These are phyloP conservation scores for Neurospora sp. DNA, from an alignment of 495 filamentous ascomycete species.

Conservation along the genomic window DNA sequence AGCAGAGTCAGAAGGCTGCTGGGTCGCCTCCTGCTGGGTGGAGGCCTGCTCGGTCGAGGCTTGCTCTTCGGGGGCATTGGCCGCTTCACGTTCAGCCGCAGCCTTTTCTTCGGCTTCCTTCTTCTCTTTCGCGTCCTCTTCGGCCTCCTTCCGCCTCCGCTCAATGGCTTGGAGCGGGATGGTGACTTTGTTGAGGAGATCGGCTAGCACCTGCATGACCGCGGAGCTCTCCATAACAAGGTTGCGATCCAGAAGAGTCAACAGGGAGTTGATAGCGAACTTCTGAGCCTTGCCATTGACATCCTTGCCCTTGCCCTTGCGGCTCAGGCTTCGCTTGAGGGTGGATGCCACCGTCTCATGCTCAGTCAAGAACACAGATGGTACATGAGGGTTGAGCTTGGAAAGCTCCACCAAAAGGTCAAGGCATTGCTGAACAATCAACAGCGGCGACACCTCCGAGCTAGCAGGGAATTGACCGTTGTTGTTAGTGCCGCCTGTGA, in stretches of 20 bases:
- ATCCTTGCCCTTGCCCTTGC: constrained; percentile 71
- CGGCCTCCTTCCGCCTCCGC: constrained; percentile 65
- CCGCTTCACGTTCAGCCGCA: constrained; percentile 11
- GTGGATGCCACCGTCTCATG: constrained; percentile 66
- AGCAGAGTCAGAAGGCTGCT: background rate
- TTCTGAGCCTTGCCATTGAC: constrained; percentile 72
- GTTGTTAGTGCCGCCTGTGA: constrained; percentile 28
- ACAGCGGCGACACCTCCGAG: constrained; percentile 78
- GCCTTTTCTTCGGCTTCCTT: constrained; percentile 16
- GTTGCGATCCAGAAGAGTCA: constrained; percentile 78
- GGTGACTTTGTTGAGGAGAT: constrained; percentile 77
- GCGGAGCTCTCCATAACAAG: constrained; percentile 89
- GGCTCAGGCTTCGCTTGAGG: constrained; percentile 64
- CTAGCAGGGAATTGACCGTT: constrained; percentile 40
- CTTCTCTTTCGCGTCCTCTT: constrained; percentile 49
- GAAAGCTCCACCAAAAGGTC: constrained; percentile 69
- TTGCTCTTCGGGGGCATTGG: constrained; percentile 13
- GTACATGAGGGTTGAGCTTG: constrained; percentile 67
- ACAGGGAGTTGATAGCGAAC: constrained; percentile 82
- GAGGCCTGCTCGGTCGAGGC: constrained; percentile 14
- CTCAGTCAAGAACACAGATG: constrained; percentile 90
- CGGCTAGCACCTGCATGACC: constrained; percentile 89
- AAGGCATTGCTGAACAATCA: constrained; percentile 94
- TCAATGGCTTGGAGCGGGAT: constrained; percentile 73
- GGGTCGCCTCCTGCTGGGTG: constrained; percentile 3